Evolutionary conservation across 805 yeast genomes (phyloP), one percentile per base, ranked within the genome.

Genomic region (Komagataella kurtzmanii): DNA sequence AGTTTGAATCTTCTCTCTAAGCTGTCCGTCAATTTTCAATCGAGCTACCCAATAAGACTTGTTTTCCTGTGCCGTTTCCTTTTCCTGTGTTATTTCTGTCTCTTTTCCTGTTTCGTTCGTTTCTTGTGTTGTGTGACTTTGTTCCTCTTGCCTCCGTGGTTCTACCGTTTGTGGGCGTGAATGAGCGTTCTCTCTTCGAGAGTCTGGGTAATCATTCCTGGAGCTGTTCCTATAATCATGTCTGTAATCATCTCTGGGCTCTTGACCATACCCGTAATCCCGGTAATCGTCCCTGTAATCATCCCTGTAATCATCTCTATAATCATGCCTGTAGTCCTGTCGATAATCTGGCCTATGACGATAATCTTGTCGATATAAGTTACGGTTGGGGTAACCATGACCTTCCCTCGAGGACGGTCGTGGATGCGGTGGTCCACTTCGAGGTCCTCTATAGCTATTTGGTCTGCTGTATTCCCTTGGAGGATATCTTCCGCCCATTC

Each of bases 211-310:
- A 14, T 30, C 40, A 14, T 30, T 30, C 14, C 40, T 8, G 14
- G 3, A 30, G 40, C 14, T 14, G 21, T n/a, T 24, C 17, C 47
- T 18, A 24, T 45, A 21, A 10, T 45, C 21, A 7, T 45, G 30
- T 18, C 69, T 63, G 49, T 66, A 67, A 44, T 59, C 56, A 24
- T 60, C 61, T 19, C 43, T 43, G n/a, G 51, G 53, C 30, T 50
- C 51, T 6, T 44, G 51, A 30, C 49, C 46, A 40, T 49, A 49
- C 36, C 55, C 48, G 47, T 50, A 53, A 46, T 50, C 45, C 17
- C 52, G 49, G 30, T 50, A 47, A 19, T 53, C 52, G 23, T 49
- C 53, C 40, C 53, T 50, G 18, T 50, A 48, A 7, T 19, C 52
- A 50, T 49, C 47, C 19, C 46, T 23, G 46, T 50, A 53, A 46